Evolutionary conservation across 2,329 filamentous ascomycete genomes (phyloP).

Genomic region (Camptophora hylomeconis): DNA sequence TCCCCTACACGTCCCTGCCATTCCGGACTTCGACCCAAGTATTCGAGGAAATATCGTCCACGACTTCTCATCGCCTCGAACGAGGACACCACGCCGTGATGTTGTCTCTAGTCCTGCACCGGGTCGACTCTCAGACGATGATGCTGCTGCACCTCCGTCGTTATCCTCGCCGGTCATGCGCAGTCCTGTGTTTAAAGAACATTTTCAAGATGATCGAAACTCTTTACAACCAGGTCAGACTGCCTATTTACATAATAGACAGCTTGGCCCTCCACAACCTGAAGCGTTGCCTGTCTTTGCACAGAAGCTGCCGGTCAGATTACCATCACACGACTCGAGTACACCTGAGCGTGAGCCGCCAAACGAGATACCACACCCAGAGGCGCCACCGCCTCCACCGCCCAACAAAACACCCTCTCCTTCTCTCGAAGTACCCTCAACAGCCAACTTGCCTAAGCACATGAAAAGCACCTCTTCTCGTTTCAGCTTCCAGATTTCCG

Average conservation of each 20-base stretch:
- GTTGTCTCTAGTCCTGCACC: conserved; percentile 2
- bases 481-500: conserved; percentile 53
- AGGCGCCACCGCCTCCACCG: conserved; percentile 11
- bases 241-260: conserved; percentile 25
- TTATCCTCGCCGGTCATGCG: conserved; percentile 21
- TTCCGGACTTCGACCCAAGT: conserved; percentile 49
- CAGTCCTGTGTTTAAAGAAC: conserved; percentile 47
- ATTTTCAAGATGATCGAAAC: conserved; percentile 41
- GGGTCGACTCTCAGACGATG: not conserved
- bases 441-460: conserved; percentile 29
- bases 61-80: conserved; percentile 49
- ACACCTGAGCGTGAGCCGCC: not conserved
- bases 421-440: conserved; percentile 10
- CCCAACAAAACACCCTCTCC: conserved; percentile 14
- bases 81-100: conserved; percentile 4
- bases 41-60: conserved; percentile 51
- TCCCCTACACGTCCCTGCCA: conserved; percentile 33
- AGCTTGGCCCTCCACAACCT: conserved; percentile 24
- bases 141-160: not conserved
- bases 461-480: conserved; percentile 46
- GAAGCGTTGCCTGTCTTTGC: conserved; percentile 30
- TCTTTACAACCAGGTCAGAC: conserved; percentile 28
- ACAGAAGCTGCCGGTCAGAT: conserved; percentile 25
- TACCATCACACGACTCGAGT: conserved; percentile 2
- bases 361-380: conserved; percentile 7